Conservation (phyloP, 305 asterid species). For the Striga hermonthica region DNA sequence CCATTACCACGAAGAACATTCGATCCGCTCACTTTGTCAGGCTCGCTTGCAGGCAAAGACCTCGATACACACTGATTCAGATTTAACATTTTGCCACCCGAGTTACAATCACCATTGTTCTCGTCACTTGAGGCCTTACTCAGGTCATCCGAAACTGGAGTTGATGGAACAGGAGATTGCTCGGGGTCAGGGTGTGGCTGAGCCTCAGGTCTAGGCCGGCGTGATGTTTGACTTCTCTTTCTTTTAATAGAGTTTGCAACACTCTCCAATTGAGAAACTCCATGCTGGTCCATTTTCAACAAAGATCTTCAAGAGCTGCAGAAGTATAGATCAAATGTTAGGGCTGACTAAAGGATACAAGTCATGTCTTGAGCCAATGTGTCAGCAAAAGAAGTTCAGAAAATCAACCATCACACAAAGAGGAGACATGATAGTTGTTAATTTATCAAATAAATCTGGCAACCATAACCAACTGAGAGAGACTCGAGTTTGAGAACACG, state of each 20-base stretch:
- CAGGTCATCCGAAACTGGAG: conserved; percentile 59
- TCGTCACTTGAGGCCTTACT: conserved; percentile 75
- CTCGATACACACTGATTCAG: conserved; percentile 79
- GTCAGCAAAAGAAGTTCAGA: conserved; percentile 28
- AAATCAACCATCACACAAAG: conserved; percentile 12
- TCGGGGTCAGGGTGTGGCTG: conserved; percentile 21
- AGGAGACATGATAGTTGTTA: neutral
- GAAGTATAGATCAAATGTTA: conserved; percentile 27
- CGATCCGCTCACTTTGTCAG: conserved; percentile 37
- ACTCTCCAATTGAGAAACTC: conserved; percentile 47
- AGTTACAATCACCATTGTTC: conserved; percentile 51
- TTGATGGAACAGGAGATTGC: conserved; percentile 8
- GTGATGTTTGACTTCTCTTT: conserved; percentile 70
- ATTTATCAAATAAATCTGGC: neutral
- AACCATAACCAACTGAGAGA: neutral
- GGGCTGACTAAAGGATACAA: conserved; percentile 12
- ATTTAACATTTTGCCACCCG: conserved; percentile 71
- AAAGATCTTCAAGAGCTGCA: conserved; percentile 21
- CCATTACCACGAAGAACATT: conserved; percentile 43
- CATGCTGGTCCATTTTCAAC: conserved; percentile 57
- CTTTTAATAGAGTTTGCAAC: conserved; percentile 46
- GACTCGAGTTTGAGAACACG: neutral
- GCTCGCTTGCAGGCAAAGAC: conserved; percentile 44
- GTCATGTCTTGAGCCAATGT: conserved; percentile 31
- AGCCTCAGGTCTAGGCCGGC: conserved; percentile 74